These are phyloP conservation scores for Suhomyces ambrosiae DNA, from an alignment of 1,139 yeast species.

Conservation along the genomic window DNA sequence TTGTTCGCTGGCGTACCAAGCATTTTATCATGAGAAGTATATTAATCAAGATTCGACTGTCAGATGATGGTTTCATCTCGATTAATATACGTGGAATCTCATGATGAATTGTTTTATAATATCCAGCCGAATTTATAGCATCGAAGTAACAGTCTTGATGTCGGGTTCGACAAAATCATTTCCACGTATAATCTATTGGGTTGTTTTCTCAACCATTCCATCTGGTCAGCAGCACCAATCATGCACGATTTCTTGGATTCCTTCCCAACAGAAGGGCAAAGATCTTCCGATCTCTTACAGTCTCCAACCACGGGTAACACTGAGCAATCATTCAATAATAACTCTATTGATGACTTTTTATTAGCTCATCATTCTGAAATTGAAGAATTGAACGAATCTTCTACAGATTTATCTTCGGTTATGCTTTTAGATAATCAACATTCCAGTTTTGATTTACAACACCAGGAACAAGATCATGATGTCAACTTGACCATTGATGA, in stretches of 20 bases:
- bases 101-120: not conserved
- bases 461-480: slow-evolving; percentile 13
- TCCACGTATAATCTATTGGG: slow-evolving; percentile 8
- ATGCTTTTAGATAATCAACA: slow-evolving; percentile 10
- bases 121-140: slow-evolving; percentile 34
- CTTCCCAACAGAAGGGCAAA: slow-evolving; percentile 11
- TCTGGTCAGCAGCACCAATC: slow-evolving; percentile 50
- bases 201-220: slow-evolving; percentile 11
- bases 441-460: slow-evolving; percentile 7
- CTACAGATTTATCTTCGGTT: slow-evolving; percentile 10
- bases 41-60: slow-evolving; percentile 24
- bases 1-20: slow-evolving; percentile 22
- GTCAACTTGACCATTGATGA: slow-evolving; percentile 30
- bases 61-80: slow-evolving; percentile 20
- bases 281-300: slow-evolving; percentile 3
- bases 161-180: slow-evolving; percentile 7
- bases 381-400: slow-evolving; percentile 17
- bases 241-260: slow-evolving; percentile 30
- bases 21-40: slow-evolving; percentile 19
- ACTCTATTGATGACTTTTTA: slow-evolving; percentile 20
- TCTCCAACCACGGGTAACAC: slow-evolving; percentile 8
- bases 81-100: slow-evolving; percentile 32
- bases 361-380: slow-evolving; percentile 17
- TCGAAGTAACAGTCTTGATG: slow-evolving; percentile 33
- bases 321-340: slow-evolving; percentile 6